Evolutionary conservation across 768 basidiomycete species (phyloP).

Genomic region (Ramaria sp.): DNA sequence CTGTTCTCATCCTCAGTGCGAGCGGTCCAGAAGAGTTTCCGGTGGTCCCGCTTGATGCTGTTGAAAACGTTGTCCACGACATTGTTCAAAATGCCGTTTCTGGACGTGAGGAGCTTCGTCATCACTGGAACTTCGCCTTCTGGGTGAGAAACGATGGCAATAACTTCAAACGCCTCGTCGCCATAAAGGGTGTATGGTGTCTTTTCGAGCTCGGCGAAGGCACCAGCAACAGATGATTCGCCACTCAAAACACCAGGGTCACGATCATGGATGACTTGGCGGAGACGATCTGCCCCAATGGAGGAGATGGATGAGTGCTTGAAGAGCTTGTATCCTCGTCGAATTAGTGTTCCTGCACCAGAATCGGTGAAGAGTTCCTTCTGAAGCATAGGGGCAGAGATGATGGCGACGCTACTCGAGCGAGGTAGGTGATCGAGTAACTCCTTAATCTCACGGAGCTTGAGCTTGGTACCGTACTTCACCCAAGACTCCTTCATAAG

Average conservation of each 20-base stretch:
- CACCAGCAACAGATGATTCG: constrained; percentile 74
- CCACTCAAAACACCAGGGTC: constrained; percentile 86
- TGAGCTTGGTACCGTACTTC: constrained; percentile 97
- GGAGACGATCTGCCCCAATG: constrained; percentile 88
- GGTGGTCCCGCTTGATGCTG: constrained; percentile 92
- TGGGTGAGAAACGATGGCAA: constrained; percentile 91
- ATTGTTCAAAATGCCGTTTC: constrained; percentile 83
- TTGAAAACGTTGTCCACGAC: constrained; percentile 97
- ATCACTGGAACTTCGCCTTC: constrained; percentile 81
- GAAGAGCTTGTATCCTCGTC: constrained; percentile 96
- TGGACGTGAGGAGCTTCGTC: constrained; percentile 84
- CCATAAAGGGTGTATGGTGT: constrained; percentile 91
- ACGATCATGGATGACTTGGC: constrained; percentile 89
- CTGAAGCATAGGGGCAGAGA: constrained; percentile 77
- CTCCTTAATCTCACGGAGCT: constrained; percentile 98
- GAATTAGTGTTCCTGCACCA: constrained; percentile 95
- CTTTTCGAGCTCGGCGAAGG: constrained; percentile 70
- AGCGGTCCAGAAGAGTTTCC: constrained; percentile 94
- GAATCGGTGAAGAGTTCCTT: constrained; percentile 98
- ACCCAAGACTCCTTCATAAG: constrained; percentile 99
- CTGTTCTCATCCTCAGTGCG: constrained; percentile 94
- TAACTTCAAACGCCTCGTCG: constrained; percentile 94
- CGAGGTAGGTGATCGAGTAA: constrained; percentile 96
- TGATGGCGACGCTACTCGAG: constrained; percentile 96
- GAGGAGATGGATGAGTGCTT: constrained; percentile 72